Base-by-base conservation (phyloP, 192 early-diverging fungal species). In the Coemansia guatemalensis region DNA sequence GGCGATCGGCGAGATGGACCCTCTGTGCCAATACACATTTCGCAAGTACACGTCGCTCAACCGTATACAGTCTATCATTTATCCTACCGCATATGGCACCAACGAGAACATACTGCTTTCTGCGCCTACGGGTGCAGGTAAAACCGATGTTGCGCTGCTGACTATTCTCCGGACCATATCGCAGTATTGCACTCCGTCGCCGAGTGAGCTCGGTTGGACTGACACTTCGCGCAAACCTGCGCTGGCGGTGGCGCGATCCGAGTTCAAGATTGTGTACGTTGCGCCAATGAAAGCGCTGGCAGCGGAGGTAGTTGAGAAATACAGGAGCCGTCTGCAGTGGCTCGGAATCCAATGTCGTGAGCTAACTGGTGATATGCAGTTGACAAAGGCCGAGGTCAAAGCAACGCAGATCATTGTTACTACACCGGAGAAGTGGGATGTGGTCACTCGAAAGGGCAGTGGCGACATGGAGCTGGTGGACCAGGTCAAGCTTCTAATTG, bases 371-470 rank as follows among this genome's bases (percentile, higher is more conserved):
- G 96, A 99, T 78, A 97, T 97, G 93, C 96, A 98, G 73, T 78
- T 99, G 62, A 98, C 97, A 8, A 96, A 95, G 66, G 82, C 91
- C 3, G 96, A 99, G 76, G 91, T 99, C 25, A 83, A 82, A 25
- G 87, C 85, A 21, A 99, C 96, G 2, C 95, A 99, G 74, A 95
- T 99, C 65, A 94, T 99, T 75, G 96, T 99, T 25, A 98, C 96
- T 6, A 99, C 97, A 1, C 97, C 97, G 0, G 97, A 99, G 73
- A 99, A 98, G 58, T 99, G 97, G 97, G 97, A 99, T 82, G 97
- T 98, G 11, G 94, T 99, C 9, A 99, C 97, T 21, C 87, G 97
- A 61, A 99, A 99, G 73, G 85, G 88, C 39, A 91, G 88, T 18
- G 96, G 97, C 22, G 97, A 99, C 83, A 90, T 88, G 12, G 95